Conservation (phyloP, 1,284 basidiomycete genomes). For the Pyrrhoderma noxium region DNA sequence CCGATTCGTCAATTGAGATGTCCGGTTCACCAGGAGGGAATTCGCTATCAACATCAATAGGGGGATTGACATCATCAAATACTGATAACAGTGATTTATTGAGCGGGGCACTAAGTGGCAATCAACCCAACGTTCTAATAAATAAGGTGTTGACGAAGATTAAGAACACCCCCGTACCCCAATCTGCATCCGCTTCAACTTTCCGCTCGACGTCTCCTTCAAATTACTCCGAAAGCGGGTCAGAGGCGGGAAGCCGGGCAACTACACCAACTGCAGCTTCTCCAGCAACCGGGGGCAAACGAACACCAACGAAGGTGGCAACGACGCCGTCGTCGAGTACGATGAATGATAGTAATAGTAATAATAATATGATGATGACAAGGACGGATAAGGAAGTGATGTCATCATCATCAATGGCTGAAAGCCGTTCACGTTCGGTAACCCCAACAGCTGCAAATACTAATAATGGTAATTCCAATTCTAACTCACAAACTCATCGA, state of each 20-base stretch:
- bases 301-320: conserved; percentile 25
- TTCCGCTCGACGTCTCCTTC: conserved; percentile 42
- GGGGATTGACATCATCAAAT: conserved; percentile 1
- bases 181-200: conserved; percentile 18
- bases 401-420: too few species aligned
- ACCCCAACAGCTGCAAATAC: conserved; percentile 35
- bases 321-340: conserved; percentile 27
- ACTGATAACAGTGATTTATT: conserved; percentile 6
- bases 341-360: conserved; percentile 29
- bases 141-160: conserved; percentile 19
- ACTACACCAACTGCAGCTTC: conserved; percentile 29
- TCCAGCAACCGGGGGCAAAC: background rate
- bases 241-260: conserved; percentile 30
- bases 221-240: conserved; percentile 49
- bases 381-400: too few species aligned
- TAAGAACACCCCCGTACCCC: conserved; percentile 19
- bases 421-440: conserved; percentile 28
- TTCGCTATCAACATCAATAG: too few species aligned
- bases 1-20: conserved; percentile 20
- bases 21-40: conserved; percentile 15
- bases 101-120: conserved; percentile 14
- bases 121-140: conserved; percentile 16
- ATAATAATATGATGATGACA: conserved; percentile 15
- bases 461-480: conserved; percentile 27
- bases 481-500: conserved; percentile 21